Percentiles rank a stretch among this genome's conserved stretches.
Evolutionary conservation across 495 filamentous ascomycete genomes (phyloP).

Genomic region (Niebla homalea): DNA sequence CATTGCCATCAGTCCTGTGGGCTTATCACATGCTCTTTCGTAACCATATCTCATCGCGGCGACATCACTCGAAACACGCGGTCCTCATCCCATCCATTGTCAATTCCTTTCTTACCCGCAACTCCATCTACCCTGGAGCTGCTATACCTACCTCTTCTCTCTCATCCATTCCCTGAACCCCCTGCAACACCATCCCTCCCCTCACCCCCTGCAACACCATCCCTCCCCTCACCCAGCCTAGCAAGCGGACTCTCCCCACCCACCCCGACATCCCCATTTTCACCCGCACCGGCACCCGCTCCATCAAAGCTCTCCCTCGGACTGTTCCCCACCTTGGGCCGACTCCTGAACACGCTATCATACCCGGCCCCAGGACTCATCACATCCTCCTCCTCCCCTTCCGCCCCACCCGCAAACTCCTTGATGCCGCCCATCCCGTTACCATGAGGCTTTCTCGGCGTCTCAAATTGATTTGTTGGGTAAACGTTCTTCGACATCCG

Average conservation of each 20-base stretch:
- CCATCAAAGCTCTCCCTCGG: conserved; percentile 28
- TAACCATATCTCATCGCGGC: neutral
- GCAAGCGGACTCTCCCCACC: neutral
- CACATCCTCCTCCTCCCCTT: conserved; percentile 30
- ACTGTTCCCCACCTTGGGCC: conserved; percentile 66
- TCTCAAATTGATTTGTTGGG: conserved; percentile 50
- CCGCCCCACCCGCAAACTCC: conserved; percentile 28
- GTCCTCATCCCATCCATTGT: neutral
- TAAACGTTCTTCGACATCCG: conserved; percentile 33
- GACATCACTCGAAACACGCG: neutral
- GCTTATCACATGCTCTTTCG: neutral
- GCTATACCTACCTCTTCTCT: neutral
- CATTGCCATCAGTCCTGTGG: neutral
- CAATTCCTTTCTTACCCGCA: neutral
- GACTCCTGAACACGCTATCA: conserved; percentile 71
- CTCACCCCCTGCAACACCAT: neutral
- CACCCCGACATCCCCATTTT: neutral
- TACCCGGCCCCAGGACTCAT: conserved; percentile 62
- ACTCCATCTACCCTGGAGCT: neutral
- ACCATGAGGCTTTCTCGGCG: conserved; percentile 31
- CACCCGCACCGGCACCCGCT: neutral
- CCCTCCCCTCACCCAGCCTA: neutral
- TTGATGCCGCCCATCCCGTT: conserved; percentile 3
- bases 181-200: neutral
- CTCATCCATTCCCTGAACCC: neutral